These are phyloP conservation scores for Trichoderma oligosporum DNA, from an alignment of 2,329 filamentous ascomycete species.

Conservation along the genomic window DNA sequence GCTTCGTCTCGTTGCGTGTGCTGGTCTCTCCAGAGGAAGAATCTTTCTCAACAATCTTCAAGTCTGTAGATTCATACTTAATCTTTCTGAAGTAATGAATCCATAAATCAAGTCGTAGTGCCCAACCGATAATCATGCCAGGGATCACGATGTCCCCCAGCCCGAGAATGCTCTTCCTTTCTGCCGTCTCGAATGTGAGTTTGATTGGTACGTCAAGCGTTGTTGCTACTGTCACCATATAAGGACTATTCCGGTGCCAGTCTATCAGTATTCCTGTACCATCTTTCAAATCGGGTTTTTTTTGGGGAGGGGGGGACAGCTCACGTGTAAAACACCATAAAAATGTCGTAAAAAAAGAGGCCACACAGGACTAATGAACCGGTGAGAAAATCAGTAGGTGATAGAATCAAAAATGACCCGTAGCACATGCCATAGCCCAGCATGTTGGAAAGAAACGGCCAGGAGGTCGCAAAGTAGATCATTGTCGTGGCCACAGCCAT, in stretches of 20 bases:
- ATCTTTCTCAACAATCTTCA: slow-evolving; percentile 35
- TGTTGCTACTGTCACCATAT: slow-evolving; percentile 85
- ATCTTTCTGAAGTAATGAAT: slow-evolving; percentile 71
- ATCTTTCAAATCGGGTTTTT: not conserved
- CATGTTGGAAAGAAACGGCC: slow-evolving; percentile 68
- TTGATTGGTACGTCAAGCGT: slow-evolving; percentile 91
- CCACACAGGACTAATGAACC: slow-evolving; percentile 73
- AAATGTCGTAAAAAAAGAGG: slow-evolving; percentile 91
- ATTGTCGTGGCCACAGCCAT: slow-evolving; percentile 53
- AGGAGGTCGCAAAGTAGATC: slow-evolving; percentile 63
- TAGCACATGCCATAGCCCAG: slow-evolving; percentile 88
- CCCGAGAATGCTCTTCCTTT: slow-evolving; percentile 76
- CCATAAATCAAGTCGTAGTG: slow-evolving; percentile 87
- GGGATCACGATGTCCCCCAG: slow-evolving; percentile 93
- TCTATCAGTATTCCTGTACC: slow-evolving; percentile 23
- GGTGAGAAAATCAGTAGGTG: slow-evolving; percentile 81
- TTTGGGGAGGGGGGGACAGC: slow-evolving; percentile 32
- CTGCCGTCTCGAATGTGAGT: slow-evolving; percentile 67
- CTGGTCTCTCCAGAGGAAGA: slow-evolving; percentile 33
- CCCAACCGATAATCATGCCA: slow-evolving; percentile 83
- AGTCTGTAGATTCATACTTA: slow-evolving; percentile 40
- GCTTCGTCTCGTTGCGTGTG: slow-evolving; percentile 38
- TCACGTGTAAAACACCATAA: slow-evolving; percentile 82
- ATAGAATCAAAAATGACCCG: slow-evolving; percentile 74
- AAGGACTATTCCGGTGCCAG: slow-evolving; percentile 48